A percentile compares a stretch with the other conserved stretches of the same genome.
Evolutionary conservation across 2,329 filamentous ascomycete genomes (phyloP).

Genomic region (Penicillium sclerotigenum): DNA sequence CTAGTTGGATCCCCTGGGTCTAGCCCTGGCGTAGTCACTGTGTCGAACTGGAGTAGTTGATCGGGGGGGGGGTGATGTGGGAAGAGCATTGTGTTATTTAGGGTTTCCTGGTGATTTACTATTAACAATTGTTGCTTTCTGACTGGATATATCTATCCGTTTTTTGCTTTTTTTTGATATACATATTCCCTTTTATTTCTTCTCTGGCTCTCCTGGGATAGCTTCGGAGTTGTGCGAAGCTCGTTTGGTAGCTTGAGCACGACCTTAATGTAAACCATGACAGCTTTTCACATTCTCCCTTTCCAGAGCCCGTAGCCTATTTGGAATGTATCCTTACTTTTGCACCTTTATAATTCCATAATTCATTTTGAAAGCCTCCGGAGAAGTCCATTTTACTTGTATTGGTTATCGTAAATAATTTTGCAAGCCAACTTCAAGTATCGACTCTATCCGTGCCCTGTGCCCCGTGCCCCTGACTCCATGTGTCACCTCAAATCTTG

Average conservation of each 20-base stretch:
- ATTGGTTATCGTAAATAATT: too few species aligned
- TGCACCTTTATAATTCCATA: not conserved
- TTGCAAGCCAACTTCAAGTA: not conserved
- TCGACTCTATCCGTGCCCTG: not conserved
- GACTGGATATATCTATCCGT: slow-evolving; percentile 24
- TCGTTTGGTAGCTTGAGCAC: slow-evolving; percentile 28
- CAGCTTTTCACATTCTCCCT: slow-evolving; percentile 23
- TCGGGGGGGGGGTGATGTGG: slow-evolving; percentile 10
- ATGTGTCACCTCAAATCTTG: not conserved
- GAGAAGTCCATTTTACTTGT: not conserved
- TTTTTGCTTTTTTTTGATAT: slow-evolving; percentile 21
- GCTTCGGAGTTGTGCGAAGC: slow-evolving; percentile 30
- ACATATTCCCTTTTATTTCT: slow-evolving; percentile 22
- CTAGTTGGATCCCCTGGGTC: slow-evolving; percentile 2
- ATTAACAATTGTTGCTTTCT: slow-evolving; percentile 25
- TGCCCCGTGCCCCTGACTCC: not conserved
- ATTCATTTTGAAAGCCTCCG: not conserved
- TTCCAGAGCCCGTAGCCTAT: slow-evolving; percentile 21
- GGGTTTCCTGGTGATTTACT: slow-evolving; percentile 21
- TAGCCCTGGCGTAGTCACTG: not conserved
- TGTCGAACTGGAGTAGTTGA: slow-evolving; percentile 4
- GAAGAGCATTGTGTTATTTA: slow-evolving; percentile 24
- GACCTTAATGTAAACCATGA: slow-evolving; percentile 32
- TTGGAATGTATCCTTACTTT: slow-evolving; percentile 18
- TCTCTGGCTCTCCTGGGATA: slow-evolving; percentile 29